Conservation (phyloP, 352 stramenopile genomes). For the Pythium biforme region DNA sequence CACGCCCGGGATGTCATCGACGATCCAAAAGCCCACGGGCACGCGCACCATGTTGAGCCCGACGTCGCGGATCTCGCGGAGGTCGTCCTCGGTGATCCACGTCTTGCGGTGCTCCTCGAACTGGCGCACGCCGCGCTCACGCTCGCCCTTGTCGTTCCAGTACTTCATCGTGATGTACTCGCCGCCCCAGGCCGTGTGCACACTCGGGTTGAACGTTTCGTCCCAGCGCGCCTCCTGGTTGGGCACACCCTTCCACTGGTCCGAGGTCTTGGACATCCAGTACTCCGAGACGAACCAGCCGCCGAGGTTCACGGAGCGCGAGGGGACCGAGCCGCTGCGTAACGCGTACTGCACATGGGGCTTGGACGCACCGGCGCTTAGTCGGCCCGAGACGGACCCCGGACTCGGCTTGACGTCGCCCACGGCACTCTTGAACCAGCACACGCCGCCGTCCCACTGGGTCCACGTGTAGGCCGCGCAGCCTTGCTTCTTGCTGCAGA, state of each 20-base stretch:
- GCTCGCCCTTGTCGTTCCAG: neutral
- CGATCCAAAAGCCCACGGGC: slow-evolving; percentile 30
- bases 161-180: slow-evolving; percentile 30
- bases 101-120: slow-evolving; percentile 43
- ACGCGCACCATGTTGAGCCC: slow-evolving; percentile 32
- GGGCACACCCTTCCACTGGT: slow-evolving; percentile 55
- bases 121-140: slow-evolving; percentile 13
- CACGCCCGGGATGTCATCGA: slow-evolving; percentile 9
- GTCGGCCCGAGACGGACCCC: neutral
- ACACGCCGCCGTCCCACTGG: slow-evolving; percentile 46
- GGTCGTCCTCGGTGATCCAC: slow-evolving; percentile 56
- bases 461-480: slow-evolving; percentile 36
- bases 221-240: neutral
- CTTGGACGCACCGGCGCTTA: neutral
- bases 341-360: slow-evolving; percentile 6
- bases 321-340: slow-evolving; percentile 5
- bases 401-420: slow-evolving; percentile 9
- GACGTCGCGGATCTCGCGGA: slow-evolving; percentile 33
- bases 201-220: slow-evolving; percentile 15
- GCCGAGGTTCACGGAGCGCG: slow-evolving; percentile 60
- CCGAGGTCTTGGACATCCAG: slow-evolving; percentile 54
- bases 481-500: neutral
- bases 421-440: slow-evolving; percentile 32
- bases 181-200: slow-evolving; percentile 22
- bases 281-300: slow-evolving; percentile 66